These are phyloP conservation scores for Sporothrix protearum DNA, from an alignment of 2,329 filamentous ascomycete genomes.

Conservation along the genomic window DNA sequence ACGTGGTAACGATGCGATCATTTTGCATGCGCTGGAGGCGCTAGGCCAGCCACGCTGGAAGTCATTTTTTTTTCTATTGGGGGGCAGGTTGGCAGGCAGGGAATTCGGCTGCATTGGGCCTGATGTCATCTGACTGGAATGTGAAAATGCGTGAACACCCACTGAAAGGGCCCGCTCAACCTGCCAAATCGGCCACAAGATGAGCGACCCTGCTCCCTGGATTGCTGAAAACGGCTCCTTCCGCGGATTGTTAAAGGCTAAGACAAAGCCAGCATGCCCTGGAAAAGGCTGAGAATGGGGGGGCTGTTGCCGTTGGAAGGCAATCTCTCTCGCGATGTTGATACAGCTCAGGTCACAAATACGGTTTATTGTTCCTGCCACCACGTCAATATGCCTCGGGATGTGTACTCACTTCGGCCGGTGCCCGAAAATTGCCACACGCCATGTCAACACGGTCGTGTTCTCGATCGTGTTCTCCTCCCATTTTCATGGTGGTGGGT, in stretches of 20 bases:
- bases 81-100: neutral
- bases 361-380: neutral
- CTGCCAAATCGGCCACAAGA: neutral
- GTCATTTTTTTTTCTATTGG: neutral
- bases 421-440: neutral
- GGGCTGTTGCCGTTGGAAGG: neutral
- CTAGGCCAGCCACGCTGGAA: neutral
- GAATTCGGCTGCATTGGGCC: neutral
- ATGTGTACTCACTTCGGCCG: neutral
- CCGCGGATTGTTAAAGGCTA: conserved; percentile 2
- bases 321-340: neutral
- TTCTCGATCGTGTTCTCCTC: neutral
- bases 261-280: neutral
- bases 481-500: neutral
- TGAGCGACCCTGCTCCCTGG: neutral
- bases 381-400: neutral
- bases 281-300: conserved; percentile 1
- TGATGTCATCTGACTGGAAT: conserved; percentile 10
- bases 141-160: neutral
- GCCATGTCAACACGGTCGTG: neutral
- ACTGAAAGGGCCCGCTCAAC: neutral
- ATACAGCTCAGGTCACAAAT: too few species aligned
- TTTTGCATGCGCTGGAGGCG: neutral
- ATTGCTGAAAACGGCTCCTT: conserved; percentile 11
- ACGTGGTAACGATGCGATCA: conserved; percentile 9